Evolutionary conservation across 1,284 basidiomycete genomes (phyloP).

Genomic region (Cutaneotrichosporon spelunceum): DNA sequence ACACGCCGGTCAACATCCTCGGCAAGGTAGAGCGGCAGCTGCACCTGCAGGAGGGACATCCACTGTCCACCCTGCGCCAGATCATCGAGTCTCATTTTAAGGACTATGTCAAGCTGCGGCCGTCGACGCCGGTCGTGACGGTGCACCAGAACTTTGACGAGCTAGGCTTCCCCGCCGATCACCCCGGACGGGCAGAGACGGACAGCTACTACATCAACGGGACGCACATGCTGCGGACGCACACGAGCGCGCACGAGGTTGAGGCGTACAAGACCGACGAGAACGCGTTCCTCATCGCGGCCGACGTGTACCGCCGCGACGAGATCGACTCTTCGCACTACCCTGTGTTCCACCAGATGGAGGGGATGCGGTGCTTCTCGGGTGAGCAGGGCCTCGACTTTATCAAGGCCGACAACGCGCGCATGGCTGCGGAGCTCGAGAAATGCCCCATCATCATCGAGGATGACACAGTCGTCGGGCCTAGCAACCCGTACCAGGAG

Average conservation of each 20-base stretch:
- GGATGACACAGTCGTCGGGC: constrained; percentile 71
- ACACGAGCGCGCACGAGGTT: constrained; percentile 96
- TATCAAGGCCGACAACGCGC: constrained; percentile 52
- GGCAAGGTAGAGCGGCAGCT: constrained; percentile 69
- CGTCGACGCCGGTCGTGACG: constrained; percentile 81
- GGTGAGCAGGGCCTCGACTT: constrained; percentile 50
- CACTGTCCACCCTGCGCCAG: constrained; percentile 76
- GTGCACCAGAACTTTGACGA: constrained; percentile 95
- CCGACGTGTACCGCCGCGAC: constrained; percentile 98
- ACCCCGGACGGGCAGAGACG: constrained; percentile 82
- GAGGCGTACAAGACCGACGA: constrained; percentile 76
- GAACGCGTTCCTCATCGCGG: constrained; percentile 83
- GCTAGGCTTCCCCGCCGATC: constrained; percentile 87
- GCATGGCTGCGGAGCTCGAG: constrained; percentile 62
- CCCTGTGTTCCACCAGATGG: constrained; percentile 98
- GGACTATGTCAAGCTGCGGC: constrained; percentile 50
- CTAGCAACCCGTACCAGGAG: constrained; percentile 75
- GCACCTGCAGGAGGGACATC: constrained; percentile 74
- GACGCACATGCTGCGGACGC: constrained; percentile 87
- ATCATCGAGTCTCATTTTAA: constrained; percentile 82
- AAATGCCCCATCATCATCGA: constrained; percentile 75
- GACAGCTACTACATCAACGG: constrained; percentile 97
- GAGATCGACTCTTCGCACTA: constrained; percentile 97
- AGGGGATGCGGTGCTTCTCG: constrained; percentile 76
- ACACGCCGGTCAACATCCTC: constrained; percentile 79